Conservation (phyloP, 768 basidiomycete genomes). For the Gelatoporia subvermispora region DNA sequence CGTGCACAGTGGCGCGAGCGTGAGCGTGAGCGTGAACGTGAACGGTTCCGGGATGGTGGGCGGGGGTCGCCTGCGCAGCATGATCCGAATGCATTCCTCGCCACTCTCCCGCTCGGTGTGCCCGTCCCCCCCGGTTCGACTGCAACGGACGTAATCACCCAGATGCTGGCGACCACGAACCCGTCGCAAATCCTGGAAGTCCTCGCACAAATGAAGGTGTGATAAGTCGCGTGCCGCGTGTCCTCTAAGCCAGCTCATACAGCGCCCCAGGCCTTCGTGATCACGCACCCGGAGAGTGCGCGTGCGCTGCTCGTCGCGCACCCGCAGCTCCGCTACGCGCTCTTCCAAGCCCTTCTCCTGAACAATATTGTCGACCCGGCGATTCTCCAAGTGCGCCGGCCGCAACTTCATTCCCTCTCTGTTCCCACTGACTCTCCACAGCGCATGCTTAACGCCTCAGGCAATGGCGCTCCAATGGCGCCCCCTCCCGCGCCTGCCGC, state of each 20-base stretch:
- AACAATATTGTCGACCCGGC: constrained; percentile 91
- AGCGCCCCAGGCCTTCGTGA: constrained; percentile 75
- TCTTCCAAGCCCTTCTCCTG: constrained; percentile 90
- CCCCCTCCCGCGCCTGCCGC: constrained; percentile 9
- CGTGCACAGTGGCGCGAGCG: constrained; percentile 51
- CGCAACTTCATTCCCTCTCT: not conserved
- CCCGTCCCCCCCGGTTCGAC: constrained; percentile 66
- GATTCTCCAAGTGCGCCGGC: constrained; percentile 61
- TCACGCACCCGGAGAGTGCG: constrained; percentile 89
- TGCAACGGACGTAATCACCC: constrained; percentile 78
- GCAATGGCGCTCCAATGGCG: constrained; percentile 7
- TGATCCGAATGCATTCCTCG: constrained; percentile 45
- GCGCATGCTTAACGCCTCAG: constrained; percentile 49
- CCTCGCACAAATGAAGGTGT: constrained; percentile 96
- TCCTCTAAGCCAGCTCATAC: not conserved
- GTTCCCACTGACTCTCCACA: constrained; percentile 2
- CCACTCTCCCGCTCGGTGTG: constrained; percentile 69
- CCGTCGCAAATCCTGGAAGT: constrained; percentile 88
- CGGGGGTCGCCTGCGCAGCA: not conserved
- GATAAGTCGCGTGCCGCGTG: constrained; percentile 18
- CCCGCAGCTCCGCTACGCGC: constrained; percentile 92
- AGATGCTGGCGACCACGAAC: constrained; percentile 78
- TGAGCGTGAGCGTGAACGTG: constrained; percentile 31
- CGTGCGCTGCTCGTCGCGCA: constrained; percentile 70
- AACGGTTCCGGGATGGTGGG: constrained; percentile 10